These are phyloP conservation scores for Dactylellina cionopaga DNA, from an alignment of 2,329 filamentous ascomycete genomes.

Conservation along the genomic window DNA sequence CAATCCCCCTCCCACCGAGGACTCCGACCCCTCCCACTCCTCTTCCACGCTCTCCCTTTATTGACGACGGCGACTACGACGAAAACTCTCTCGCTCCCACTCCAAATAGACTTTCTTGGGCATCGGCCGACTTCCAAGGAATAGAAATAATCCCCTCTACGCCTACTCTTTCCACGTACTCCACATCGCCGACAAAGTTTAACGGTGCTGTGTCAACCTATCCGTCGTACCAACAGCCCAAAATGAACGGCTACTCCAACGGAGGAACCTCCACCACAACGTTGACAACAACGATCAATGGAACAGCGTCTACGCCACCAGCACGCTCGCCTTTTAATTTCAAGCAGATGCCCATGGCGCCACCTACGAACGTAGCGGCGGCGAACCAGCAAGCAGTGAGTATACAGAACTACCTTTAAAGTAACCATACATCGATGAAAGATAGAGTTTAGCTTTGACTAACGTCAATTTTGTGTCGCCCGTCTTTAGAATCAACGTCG, in stretches of 20 bases:
- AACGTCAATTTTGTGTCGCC: constrained; percentile 18
- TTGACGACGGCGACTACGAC: constrained; percentile 43
- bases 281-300: constrained; percentile 41
- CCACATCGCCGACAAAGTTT: constrained; percentile 42
- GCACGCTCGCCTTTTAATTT: constrained; percentile 52
- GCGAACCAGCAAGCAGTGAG: constrained; percentile 41
- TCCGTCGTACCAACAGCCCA: constrained; percentile 32
- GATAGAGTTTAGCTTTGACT: constrained; percentile 32
- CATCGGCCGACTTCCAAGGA: constrained; percentile 41
- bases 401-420: not conserved
- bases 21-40: constrained; percentile 51
- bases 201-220: constrained; percentile 26
- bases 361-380: constrained; percentile 27
- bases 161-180: constrained; percentile 32
- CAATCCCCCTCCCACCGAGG: constrained; percentile 48
- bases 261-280: constrained; percentile 44
- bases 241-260: constrained; percentile 50
- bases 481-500: constrained; percentile 75
- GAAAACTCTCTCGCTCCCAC: constrained; percentile 40
- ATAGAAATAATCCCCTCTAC: constrained; percentile 41
- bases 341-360: constrained; percentile 51
- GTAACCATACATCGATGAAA: constrained; percentile 37
- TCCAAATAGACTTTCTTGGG: constrained; percentile 50
- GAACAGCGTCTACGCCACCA: constrained; percentile 37
- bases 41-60: constrained; percentile 27